Conservation (phyloP, 2,329 filamentous ascomycete species). For the Endoconidiophora laricicola region DNA sequence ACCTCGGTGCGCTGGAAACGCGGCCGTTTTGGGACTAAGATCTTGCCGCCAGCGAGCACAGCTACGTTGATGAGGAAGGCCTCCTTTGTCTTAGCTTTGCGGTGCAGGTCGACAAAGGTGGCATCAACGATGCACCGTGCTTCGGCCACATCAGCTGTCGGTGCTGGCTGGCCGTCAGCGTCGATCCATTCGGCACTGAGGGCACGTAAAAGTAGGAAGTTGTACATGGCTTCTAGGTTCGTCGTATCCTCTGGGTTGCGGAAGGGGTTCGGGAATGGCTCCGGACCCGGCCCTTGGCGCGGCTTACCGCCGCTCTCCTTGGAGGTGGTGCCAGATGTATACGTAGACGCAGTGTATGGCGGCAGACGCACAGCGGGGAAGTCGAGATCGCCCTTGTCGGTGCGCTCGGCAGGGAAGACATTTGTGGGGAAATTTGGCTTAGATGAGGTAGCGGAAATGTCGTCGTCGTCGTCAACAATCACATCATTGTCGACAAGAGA, state of each 20-base stretch:
- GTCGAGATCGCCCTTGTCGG: conserved; percentile 2
- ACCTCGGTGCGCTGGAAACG: conserved; percentile 9
- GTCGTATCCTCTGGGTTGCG: conserved; percentile 27
- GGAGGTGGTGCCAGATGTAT: neutral
- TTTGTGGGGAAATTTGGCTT: conserved; percentile 8
- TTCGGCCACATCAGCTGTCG: conserved; percentile 33
- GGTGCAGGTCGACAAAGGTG: conserved; percentile 36
- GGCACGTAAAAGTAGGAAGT: conserved; percentile 34
- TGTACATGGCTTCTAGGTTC: conserved; percentile 40
- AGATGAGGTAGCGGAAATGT: neutral
- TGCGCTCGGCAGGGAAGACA: conserved; percentile 7
- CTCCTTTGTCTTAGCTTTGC: conserved; percentile 33
- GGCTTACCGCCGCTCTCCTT: too few species aligned
- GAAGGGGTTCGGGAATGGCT: conserved; percentile 10
- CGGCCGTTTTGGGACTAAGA: conserved; percentile 26
- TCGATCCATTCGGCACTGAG: conserved; percentile 36
- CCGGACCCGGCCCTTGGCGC: conserved; percentile 4
- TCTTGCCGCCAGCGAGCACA: conserved; percentile 36
- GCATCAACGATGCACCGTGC: conserved; percentile 35
- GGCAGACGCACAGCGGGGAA: conserved; percentile 6
- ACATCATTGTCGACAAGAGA: neutral
- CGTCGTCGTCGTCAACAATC: neutral
- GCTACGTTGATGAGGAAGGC: conserved; percentile 43
- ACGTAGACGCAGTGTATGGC: neutral
- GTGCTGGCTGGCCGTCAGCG: conserved; percentile 25